Percentiles rank a stretch among this genome's conserved stretches.
Evolutionary conservation across 75 land plant species (phyloP).

Genomic region (Selaginella tamariscina): DNA sequence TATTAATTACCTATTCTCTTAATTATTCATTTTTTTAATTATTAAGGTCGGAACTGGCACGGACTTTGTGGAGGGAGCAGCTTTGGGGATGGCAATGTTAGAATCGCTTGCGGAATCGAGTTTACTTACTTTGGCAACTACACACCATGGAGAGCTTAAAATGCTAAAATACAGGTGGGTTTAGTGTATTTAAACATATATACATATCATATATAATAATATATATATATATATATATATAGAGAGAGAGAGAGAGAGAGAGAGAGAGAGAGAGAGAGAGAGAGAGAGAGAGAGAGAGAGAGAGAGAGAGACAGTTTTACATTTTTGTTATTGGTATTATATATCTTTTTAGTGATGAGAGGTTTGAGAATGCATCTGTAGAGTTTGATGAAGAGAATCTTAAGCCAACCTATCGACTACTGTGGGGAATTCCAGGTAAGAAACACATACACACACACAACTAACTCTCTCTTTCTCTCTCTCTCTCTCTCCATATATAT

Average conservation of each 20-base stretch:
- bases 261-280: too few species aligned
- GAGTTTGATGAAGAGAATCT: slow-evolving; percentile 83
- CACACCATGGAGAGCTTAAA: slow-evolving; percentile 97
- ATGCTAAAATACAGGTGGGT: slow-evolving; percentile 77
- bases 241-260: too few species aligned
- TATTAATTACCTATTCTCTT: too few species aligned
- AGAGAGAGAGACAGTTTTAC: too few species aligned
- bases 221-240: too few species aligned
- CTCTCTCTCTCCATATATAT: too few species aligned
- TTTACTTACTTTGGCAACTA: slow-evolving; percentile 68
- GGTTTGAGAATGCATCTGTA: slow-evolving; percentile 92
- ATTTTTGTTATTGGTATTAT: background rate
- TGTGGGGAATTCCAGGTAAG: slow-evolving; percentile 94
- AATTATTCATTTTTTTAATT: background rate
- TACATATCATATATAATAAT: too few species aligned
- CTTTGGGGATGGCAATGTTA: slow-evolving; percentile 83
- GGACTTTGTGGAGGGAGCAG: slow-evolving; percentile 92
- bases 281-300: too few species aligned
- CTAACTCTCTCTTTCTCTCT: too few species aligned
- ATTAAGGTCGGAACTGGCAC: slow-evolving; percentile 90
- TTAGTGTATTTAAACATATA: background rate
- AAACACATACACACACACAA: background rate
- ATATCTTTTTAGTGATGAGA: slow-evolving; percentile 40
- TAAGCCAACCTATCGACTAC: slow-evolving; percentile 79
- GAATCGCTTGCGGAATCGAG: slow-evolving; percentile 55